These are phyloP conservation scores for Leccinum variabile DNA, from an alignment of 1,284 basidiomycete species.

Conservation along the genomic window DNA sequence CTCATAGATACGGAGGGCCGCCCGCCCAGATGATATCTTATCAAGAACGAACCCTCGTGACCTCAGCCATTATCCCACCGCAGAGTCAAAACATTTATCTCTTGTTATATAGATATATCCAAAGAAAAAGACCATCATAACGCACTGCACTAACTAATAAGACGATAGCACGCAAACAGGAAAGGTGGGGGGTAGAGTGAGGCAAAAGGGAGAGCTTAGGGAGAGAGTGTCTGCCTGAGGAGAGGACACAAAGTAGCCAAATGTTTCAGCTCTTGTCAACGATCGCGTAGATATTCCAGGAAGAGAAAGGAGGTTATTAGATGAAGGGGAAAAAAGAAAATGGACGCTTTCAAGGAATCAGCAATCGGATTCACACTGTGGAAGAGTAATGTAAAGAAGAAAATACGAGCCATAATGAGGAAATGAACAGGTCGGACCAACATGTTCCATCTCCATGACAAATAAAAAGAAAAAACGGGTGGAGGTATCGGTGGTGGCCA, in stretches of 20 bases:
- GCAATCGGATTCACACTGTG: slow-evolving; percentile 9
- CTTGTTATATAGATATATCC: slow-evolving; percentile 20
- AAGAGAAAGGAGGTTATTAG: slow-evolving; percentile 20
- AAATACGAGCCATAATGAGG: neutral
- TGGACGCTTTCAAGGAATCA: slow-evolving; percentile 14
- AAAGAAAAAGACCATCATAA: slow-evolving; percentile 12
- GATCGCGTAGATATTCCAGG: slow-evolving; percentile 24
- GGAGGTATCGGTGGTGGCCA: slow-evolving; percentile 31
- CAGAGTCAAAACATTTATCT: neutral
- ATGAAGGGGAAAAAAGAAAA: neutral
- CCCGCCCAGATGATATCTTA: slow-evolving; percentile 9
- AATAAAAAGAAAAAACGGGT: slow-evolving; percentile 9
- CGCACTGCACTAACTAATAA: slow-evolving; percentile 22
- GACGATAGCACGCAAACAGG: slow-evolving; percentile 7
- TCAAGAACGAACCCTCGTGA: neutral
- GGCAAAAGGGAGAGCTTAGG: neutral
- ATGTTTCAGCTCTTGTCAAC: slow-evolving; percentile 22
- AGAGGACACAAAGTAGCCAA: slow-evolving; percentile 21
- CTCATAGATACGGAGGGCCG: neutral
- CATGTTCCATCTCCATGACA: slow-evolving; percentile 18
- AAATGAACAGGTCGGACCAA: slow-evolving; percentile 12
- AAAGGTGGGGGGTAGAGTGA: neutral
- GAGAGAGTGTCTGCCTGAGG: slow-evolving; percentile 9
- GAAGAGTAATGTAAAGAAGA: slow-evolving; percentile 4
- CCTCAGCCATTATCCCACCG: neutral